Evolutionary conservation across 306 rosid genomes (phyloP), one percentile per base, ranked within the genome.

Genomic region (Vigna mungo): DNA sequence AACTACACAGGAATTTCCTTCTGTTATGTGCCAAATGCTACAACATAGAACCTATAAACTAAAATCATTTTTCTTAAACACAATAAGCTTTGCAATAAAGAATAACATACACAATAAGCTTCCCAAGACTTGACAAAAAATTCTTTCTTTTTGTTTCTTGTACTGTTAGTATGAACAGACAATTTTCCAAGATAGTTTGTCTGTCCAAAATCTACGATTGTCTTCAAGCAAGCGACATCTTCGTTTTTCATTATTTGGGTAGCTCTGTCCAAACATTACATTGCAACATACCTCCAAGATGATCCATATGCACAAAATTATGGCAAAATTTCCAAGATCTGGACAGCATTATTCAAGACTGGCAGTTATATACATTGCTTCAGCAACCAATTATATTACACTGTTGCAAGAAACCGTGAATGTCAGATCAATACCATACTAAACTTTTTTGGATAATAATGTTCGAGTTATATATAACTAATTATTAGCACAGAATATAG

Each of bases 351-450:
- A 79, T 76, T 75, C 80, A 79, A 71, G 66, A 76, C 62, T 71
- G 72, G 41, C 44, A 71, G 51, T 75, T 77, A 75, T 76, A 37
- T 44, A 71, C 68, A 66, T 18, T 66, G 78, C 61, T 77, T 74
- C 76, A 71, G 84, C 82, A 77, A 69, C 78, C 65, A 67, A 73
- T 82, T 72, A 82, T 76, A 66, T 66, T 85, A 76, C 85, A 76
- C 86, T 86, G 89, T 80, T 46, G 78, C 78, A 76, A 60, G 75
- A 80, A 79, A 75, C 23, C 53, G 36, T 56, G 37, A 60, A 37
- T 75, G 11, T 51, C 72, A 74, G 52, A 65, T 82, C 63, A 69
- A 32, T 53, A 44, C 66, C 32, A 12, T 44, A 68, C 6, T 17
- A 20, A 0, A 46, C 16, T 43, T 64, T 7, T 30, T 66, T 20